Base-by-base conservation (phyloP, 225 moss, liverwort and hornwort genomes). In the Climacium dendroides region DNA sequence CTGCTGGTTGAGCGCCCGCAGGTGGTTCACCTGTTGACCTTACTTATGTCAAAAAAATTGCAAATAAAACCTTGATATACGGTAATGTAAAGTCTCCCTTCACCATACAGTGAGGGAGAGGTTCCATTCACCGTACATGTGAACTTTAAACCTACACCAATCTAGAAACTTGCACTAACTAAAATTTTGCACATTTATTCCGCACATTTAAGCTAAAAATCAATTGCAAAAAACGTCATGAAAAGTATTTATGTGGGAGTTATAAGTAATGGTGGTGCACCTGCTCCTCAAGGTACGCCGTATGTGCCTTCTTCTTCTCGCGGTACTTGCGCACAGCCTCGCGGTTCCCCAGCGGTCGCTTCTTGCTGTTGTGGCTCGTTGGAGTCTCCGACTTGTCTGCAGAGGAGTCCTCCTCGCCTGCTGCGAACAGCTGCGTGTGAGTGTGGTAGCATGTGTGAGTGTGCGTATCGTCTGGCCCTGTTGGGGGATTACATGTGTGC, bases 241-340 rank as follows among this genome's bases (percentile, higher is more conserved):
- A 30, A 70, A 54, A 83, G 57, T 5, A 32, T 17, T 41, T 58
- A 23, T 11, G 45, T 37, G 19, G 6, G 43, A 70, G 71, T 58
- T 61, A 62, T 17, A 52, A 35, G 65, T 32, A 34, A 9, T 63
- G 48, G 28, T 88, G 90, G 64, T 89, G 86, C 85, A 95, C 91
- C 89, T 95, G 93, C 90, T 95, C 98, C 86, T 97, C 98, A 48
- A 99, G 92, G 90, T 93, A 94, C 8, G 95, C 98, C 5, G 96
- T 96, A 92, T 97, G 97, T 9, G 99, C 99, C 91, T 99, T 99
- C 88, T 99, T 96, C 95, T 99, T 99, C 91, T 99, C 99, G 16
- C 97, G 95, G 84, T 99, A 99, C 88, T 99, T 99, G 81, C 97
- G 95, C 82, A 99, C 99, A 13, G 97, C 99, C 83, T 97, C 99